phyloP scores from a whole-genome alignment of 352 stramenopile genomes.

The Globisporangium spinosum region DNA sequence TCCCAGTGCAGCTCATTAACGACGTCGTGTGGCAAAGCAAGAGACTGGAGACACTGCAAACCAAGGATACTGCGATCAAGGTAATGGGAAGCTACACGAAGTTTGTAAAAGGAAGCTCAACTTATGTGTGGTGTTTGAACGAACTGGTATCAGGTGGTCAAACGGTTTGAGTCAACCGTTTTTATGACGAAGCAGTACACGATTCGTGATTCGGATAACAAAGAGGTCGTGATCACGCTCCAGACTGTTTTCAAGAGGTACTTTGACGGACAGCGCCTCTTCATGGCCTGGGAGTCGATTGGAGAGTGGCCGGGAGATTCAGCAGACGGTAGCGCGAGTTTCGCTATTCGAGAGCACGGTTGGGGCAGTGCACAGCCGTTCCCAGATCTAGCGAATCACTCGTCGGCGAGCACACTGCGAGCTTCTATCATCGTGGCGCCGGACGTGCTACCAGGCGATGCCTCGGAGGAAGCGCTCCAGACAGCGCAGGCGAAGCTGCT shows the following conservation, averaged over 20 bases:
- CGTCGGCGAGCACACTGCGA: background rate
- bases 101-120: too few relatives aligned
- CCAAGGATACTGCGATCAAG: background rate
- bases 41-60: background rate
- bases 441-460: background rate
- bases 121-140: background rate
- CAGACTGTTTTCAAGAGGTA: slow-evolving; percentile 3
- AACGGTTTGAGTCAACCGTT: background rate
- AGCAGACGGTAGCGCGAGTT: background rate
- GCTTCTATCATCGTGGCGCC: slow-evolving; percentile 9
- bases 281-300: slow-evolving; percentile 9
- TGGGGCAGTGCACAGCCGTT: slow-evolving; percentile 1
- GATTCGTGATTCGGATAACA: background rate
- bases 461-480: background rate
- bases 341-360: slow-evolving; percentile 6
- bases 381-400: background rate
- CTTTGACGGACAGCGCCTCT: background rate
- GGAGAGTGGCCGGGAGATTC: slow-evolving; percentile 12
- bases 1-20: background rate
- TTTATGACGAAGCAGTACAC: slow-evolving; percentile 11
- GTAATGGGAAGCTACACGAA: background rate
- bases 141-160: background rate
- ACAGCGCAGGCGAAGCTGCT: background rate
- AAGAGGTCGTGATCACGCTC: background rate
- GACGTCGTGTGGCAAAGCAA: slow-evolving; percentile 1